phyloP scores from a whole-genome alignment of 306 rosid species.

The Castanea crenata region DNA sequence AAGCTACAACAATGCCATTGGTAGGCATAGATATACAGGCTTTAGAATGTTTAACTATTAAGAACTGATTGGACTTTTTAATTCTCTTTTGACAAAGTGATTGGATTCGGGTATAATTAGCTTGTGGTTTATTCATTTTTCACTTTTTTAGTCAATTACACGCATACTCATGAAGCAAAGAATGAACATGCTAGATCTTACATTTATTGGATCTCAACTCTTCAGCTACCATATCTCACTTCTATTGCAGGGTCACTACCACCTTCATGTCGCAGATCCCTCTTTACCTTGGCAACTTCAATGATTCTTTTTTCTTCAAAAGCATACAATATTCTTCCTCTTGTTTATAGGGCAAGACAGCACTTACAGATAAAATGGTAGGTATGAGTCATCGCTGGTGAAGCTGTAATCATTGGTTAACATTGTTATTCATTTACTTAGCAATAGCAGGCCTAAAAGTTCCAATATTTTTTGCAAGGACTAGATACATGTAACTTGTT shows the following conservation, averaged over 20 bases:
- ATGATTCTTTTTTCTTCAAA: constrained; percentile 80
- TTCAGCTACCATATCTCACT: constrained; percentile 23
- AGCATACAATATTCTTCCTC: constrained; percentile 60
- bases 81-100: neutral
- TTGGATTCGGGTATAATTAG: neutral
- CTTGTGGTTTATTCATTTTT: neutral
- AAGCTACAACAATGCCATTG: neutral
- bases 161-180: constrained; percentile 1
- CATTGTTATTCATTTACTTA: neutral
- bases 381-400: constrained; percentile 14
- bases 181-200: neutral
- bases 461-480: neutral
- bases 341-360: constrained; percentile 50
- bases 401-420: constrained; percentile 15
- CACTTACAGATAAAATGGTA: constrained; percentile 57
- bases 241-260: constrained; percentile 66
- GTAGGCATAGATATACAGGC: neutral
- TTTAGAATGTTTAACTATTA: no score
- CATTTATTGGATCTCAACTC: constrained; percentile 16
- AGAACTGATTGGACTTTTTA: no score
- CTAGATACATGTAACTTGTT: neutral
- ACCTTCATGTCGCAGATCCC: constrained; percentile 84
- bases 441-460: constrained; percentile 10
- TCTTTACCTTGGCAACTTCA: constrained; percentile 77
- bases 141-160: neutral